Conservation (phyloP, 306 rosid genomes). For the Gleditsia sinensis region DNA sequence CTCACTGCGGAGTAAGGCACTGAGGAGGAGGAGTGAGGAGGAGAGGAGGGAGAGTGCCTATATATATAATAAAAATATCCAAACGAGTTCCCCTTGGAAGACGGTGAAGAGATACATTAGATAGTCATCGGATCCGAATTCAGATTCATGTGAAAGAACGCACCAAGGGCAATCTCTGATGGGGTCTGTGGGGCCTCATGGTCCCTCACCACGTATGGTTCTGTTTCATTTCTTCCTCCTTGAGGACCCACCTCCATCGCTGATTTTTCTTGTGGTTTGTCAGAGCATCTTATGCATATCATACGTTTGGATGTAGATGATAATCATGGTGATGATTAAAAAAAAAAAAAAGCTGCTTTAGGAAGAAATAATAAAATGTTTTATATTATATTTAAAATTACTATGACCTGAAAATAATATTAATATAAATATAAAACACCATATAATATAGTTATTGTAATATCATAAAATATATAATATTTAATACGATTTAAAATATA, state of each 20-base stretch:
- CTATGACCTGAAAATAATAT: too few species aligned
- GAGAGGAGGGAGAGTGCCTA: neutral
- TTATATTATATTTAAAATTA: too few species aligned
- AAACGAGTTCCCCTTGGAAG: neutral
- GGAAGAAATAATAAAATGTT: too few species aligned
- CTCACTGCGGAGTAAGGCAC: conserved; percentile 7
- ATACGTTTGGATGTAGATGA: neutral
- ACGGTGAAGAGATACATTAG: neutral
- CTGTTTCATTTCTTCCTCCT: neutral
- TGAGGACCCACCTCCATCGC: conserved; percentile 3
- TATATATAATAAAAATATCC: too few species aligned
- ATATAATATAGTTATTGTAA: too few species aligned
- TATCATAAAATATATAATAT: too few species aligned
- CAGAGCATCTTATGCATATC: conserved; percentile 26
- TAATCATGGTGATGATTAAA: neutral
- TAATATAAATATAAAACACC: too few species aligned
- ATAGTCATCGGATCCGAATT: too few species aligned
- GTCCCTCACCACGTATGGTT: neutral
- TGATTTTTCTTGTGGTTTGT: conserved; percentile 7
- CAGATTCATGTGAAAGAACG: neutral
- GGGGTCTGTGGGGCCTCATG: conserved; percentile 32
- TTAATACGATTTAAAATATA: too few species aligned
- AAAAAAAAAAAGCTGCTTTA: neutral
- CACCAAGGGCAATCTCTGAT: conserved; percentile 34
- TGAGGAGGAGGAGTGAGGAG: neutral